Percentiles rank a stretch among this genome's conserved stretches.
These are phyloP conservation scores for Penicillium olsonii DNA, from an alignment of 2,329 filamentous ascomycete species.

Conservation along the genomic window DNA sequence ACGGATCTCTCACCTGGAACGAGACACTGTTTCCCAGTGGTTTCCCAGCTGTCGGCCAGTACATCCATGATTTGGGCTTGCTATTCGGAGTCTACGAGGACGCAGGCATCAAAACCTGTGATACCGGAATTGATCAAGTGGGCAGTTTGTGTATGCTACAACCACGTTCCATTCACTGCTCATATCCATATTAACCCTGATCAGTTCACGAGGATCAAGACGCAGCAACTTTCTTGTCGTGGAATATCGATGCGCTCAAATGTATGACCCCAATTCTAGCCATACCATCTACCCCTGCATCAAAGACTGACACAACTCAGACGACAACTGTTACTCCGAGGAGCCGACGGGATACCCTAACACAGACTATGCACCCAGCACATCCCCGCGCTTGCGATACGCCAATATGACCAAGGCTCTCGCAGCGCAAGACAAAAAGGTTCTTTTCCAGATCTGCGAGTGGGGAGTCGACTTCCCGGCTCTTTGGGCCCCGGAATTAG, in stretches of 20 bases:
- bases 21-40: slow-evolving; percentile 44
- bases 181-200: not conserved
- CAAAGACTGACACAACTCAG: slow-evolving; percentile 21
- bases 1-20: slow-evolving; percentile 47
- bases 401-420: slow-evolving; percentile 51
- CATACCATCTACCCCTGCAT: not conserved
- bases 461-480: slow-evolving; percentile 56
- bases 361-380: slow-evolving; percentile 42
- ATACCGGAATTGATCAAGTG: slow-evolving; percentile 28
- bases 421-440: slow-evolving; percentile 41
- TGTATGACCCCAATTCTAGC: slow-evolving; percentile 30
- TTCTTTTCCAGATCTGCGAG: slow-evolving; percentile 56
- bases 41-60: slow-evolving; percentile 42
- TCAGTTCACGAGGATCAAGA: slow-evolving; percentile 49
- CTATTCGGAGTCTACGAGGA: slow-evolving; percentile 50
- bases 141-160: slow-evolving; percentile 38
- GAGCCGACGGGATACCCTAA: slow-evolving; percentile 43
- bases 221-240: slow-evolving; percentile 34
- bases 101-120: slow-evolving; percentile 46
- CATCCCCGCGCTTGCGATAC: slow-evolving; percentile 46
- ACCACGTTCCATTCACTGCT: not conserved
- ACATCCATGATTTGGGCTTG: slow-evolving; percentile 43
- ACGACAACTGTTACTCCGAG: slow-evolving; percentile 54
- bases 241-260: slow-evolving; percentile 53
- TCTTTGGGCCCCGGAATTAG: slow-evolving; percentile 50